phyloP scores from a whole-genome alignment of 129 eudicot species.

The Artemisia annua region DNA sequence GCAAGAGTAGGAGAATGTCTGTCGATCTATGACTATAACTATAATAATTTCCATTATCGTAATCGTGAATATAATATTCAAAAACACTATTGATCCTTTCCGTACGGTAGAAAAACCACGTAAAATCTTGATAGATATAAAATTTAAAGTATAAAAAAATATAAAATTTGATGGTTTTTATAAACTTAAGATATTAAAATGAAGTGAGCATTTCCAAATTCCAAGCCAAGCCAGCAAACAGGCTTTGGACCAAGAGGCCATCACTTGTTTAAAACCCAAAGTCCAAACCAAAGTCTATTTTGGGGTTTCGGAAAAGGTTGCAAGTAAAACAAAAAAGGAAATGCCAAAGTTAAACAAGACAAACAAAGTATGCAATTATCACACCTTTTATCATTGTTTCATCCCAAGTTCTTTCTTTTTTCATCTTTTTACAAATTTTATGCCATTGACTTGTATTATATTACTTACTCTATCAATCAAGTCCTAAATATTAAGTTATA shows the following conservation, averaged over 20 bases:
- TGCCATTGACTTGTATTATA: conserved; percentile 13
- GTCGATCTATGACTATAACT: conserved; percentile 8
- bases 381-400: conserved; percentile 28
- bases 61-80: background rate
- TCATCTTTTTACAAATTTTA: background rate
- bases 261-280: conserved; percentile 23
- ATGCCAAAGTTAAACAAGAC: conserved; percentile 26
- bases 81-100: background rate
- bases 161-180: background rate
- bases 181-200: background rate
- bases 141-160: background rate
- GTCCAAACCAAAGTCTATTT: conserved; percentile 16
- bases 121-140: too few species aligned
- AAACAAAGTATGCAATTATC: conserved; percentile 34
- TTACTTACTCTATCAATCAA: background rate
- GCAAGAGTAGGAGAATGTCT: conserved; percentile 13
- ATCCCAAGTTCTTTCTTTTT: conserved; percentile 17
- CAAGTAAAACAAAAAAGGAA: conserved; percentile 27
- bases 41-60: background rate
- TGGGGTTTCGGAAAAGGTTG: conserved; percentile 36
- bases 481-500: background rate
- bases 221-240: conserved; percentile 22
- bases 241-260: conserved; percentile 32
- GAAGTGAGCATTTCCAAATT: conserved; percentile 15
- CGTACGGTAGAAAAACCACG: background rate